Conservation (phyloP, 768 basidiomycete species). For the Pleurotus platypus region DNA sequence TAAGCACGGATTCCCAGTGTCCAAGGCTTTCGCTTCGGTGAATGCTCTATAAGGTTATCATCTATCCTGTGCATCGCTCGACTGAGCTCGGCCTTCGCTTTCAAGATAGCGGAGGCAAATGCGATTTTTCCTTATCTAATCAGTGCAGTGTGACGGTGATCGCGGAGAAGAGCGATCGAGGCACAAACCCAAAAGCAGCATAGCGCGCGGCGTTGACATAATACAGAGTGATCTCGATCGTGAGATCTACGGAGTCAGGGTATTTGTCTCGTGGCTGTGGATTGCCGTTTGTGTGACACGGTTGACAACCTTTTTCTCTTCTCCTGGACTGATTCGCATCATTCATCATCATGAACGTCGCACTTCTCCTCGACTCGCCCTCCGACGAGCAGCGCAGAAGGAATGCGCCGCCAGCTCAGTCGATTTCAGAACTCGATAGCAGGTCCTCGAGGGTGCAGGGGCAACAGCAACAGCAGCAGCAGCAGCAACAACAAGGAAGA, state of each 20-base stretch:
- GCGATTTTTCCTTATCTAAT: too few relatives aligned
- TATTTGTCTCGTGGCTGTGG: constrained; percentile 7
- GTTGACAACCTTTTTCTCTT: neutral
- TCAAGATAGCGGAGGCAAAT: neutral
- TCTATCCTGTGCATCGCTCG: neutral
- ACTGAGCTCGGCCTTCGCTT: too few relatives aligned
- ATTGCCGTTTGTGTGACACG: constrained; percentile 7
- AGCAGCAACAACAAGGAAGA: constrained; percentile 7
- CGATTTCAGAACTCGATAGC: constrained; percentile 4
- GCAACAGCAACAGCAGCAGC: constrained; percentile 28
- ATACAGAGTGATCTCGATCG: constrained; percentile 9
- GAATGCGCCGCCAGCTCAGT: neutral
- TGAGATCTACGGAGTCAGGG: constrained; percentile 3
- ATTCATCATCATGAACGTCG: constrained; percentile 41
- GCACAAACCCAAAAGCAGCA: constrained; percentile 2
- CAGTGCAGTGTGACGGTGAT: neutral
- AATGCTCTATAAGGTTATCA: neutral
- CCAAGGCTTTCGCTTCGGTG: too few relatives aligned
- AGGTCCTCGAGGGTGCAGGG: constrained; percentile 19
- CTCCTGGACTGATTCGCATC: constrained; percentile 1
- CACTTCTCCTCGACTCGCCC: constrained; percentile 67
- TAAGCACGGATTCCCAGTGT: too few relatives aligned
- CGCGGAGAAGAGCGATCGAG: constrained; percentile 8
- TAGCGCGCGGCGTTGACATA: constrained; percentile 8
- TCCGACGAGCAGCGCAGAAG: constrained; percentile 40